Evolutionary conservation across 768 basidiomycete genomes (phyloP), one percentile per base, ranked within the genome.

Genomic region (Dentipellis fragilis): DNA sequence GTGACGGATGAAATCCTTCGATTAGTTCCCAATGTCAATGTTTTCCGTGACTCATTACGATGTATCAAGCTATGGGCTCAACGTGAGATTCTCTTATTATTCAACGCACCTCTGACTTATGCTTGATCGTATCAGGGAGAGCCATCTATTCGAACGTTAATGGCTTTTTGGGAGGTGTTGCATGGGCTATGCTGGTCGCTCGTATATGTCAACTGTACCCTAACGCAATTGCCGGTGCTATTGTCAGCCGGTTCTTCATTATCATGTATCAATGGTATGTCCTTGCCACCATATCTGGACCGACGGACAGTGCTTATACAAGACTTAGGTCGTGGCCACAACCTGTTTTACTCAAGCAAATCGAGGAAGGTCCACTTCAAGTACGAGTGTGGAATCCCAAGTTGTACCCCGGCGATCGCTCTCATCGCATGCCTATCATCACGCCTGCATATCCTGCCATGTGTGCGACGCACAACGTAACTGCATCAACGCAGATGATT

Each of bases 381-480:
- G 90, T 96, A 60, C 81, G 92, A 64, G 93, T 98, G 2, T 99
- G 96, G 96, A 99, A 99, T 71, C 96, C 96, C 2, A 91, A 94
- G 89, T 69, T 96, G 54, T 97, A 95, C 68, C 93, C 93, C 4
- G 82, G 82, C 57, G 93, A 97, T 69, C 79, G 89, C 56, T 80
- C 89, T n/a, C 96, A 99, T 71, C 81, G 92, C 61, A 98, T 98
- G 96, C 96, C 96, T 11, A 97, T 99, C 65, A 98, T 99, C 63
- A 99, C 96, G 1, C 96, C 96, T 3, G 94, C 96, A 10, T 99
- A 97, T 71, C 96, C 96, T 48, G 86, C 95, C 6, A 99, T 99
- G 95, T 98, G 95, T 69, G 83, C 95, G 22, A 99, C 96, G 16
- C 96, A 99, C 73, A 99, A 98, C 64, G 94, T 98, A 58, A 93